A percentile compares a stretch with the other conserved stretches of the same genome.
Evolutionary conservation across 257 asterid species (phyloP).

Genomic region (Solanum rostratum): DNA sequence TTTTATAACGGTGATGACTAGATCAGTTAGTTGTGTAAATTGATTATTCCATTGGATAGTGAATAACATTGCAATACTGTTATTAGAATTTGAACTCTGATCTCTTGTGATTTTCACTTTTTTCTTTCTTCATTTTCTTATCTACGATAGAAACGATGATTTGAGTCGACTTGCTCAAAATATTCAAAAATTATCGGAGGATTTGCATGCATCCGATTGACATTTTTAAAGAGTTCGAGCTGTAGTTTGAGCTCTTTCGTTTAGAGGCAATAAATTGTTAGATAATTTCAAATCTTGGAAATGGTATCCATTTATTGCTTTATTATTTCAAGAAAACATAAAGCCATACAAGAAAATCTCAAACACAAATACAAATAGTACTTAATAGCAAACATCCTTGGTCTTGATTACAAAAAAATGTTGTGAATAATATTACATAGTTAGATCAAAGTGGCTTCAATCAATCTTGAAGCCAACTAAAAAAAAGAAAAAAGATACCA

Average conservation of each 20-base stretch:
- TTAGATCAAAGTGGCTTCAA: neutral
- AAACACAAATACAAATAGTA: neutral
- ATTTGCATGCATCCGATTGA: accelerated
- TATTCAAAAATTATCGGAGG: neutral
- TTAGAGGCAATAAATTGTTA: neutral
- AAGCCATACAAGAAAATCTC: neutral
- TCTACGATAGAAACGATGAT: neutral
- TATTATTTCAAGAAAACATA: neutral
- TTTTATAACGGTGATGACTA: neutral
- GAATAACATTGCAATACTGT: too few species aligned
- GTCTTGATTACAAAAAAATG: neutral
- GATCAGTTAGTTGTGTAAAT: neutral
- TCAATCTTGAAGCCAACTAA: neutral
- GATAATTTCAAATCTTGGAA: neutral
- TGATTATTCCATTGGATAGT: neutral
- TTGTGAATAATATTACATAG: neutral
- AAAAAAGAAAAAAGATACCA: neutral
- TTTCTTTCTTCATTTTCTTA: neutral
- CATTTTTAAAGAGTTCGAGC: neutral
- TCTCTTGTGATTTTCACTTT: neutral
- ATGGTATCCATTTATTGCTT: neutral
- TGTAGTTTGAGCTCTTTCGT: neutral
- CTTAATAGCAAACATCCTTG: neutral
- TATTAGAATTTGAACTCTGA: neutral
- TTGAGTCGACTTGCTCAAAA: neutral